Percentiles rank a stretch among this genome's conserved stretches.
Conservation (phyloP, 176 grass and related monocot genomes). For the Saccharum officinarum region DNA sequence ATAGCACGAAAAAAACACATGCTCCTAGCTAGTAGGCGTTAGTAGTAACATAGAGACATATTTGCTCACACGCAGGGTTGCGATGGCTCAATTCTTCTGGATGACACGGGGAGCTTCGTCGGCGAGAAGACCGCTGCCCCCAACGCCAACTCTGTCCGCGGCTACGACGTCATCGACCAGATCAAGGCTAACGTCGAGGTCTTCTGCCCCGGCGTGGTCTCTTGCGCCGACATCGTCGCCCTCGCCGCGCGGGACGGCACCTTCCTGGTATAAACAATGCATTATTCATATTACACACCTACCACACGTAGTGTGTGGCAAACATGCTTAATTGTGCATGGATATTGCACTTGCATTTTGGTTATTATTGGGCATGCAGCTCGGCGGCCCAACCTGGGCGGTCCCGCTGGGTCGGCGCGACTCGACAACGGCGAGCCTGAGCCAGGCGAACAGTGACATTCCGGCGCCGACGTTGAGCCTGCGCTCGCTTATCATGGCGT, state of each 20-base stretch:
- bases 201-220: conserved; percentile 49
- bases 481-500: conserved; percentile 25
- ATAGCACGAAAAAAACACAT: no score
- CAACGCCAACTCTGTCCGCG: conserved; percentile 50
- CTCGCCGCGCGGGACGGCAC: conserved; percentile 74
- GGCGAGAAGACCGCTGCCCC: conserved; percentile 53
- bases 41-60: no score
- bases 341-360: no score
- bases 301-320: no score
- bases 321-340: no score
- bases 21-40: no score
- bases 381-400: conserved; percentile 46
- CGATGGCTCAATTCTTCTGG: conserved; percentile 64
- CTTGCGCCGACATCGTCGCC: conserved; percentile 79
- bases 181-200: conserved; percentile 49
- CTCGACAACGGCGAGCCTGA: conserved; percentile 53
- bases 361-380: background rate
- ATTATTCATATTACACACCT: background rate
- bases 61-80: conserved; percentile 39
- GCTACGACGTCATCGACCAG: conserved; percentile 51
- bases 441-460: conserved; percentile 49
- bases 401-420: conserved; percentile 62
- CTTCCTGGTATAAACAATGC: conserved; percentile 30
- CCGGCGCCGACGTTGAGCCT: conserved; percentile 35
- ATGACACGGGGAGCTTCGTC: conserved; percentile 33